A percentile compares a stretch with the other conserved stretches of the same genome.
Evolutionary conservation across 2,329 filamentous ascomycete genomes (phyloP).

Genomic region (Raffaelea albimanens): DNA sequence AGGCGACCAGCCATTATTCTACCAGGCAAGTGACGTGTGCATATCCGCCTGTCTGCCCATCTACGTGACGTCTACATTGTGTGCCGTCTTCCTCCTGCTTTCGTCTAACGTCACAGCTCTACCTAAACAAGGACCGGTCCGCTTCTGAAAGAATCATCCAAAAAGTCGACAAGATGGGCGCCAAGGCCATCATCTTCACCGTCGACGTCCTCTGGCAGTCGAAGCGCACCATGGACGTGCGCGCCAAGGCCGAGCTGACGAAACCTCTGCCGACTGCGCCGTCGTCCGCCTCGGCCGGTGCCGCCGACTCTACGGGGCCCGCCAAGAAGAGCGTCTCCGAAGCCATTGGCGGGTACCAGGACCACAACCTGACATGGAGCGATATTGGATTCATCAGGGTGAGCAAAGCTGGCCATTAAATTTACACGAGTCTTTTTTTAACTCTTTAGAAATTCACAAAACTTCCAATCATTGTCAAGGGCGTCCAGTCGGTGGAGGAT

Average conservation of each 20-base stretch:
- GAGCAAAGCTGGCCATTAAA: too few relatives aligned
- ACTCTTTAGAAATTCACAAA: conserved; percentile 21
- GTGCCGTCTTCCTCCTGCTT: neutral
- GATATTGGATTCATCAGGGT: conserved; percentile 51
- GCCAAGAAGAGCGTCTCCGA: neutral
- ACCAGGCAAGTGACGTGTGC: neutral
- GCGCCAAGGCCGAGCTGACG: conserved; percentile 1
- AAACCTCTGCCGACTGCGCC: neutral
- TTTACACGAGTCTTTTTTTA: too few relatives aligned
- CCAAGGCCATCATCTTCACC: conserved; percentile 25
- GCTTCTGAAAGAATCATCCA: conserved; percentile 4
- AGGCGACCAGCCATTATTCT: conserved; percentile 3
- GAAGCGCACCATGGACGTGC: conserved; percentile 22
- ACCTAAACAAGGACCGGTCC: conserved; percentile 5
- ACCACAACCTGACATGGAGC: conserved; percentile 40
- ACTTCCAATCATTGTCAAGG: conserved; percentile 48
- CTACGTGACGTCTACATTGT: too few relatives aligned
- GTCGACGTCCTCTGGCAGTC: conserved; percentile 34
- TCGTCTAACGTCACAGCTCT: neutral
- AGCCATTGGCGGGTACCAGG: conserved; percentile 34
- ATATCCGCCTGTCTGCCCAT: neutral
- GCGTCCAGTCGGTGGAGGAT: conserved; percentile 46
- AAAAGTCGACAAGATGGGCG: conserved; percentile 9
- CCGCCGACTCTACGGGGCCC: neutral
- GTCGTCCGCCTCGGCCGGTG: neutral